Evolutionary conservation across 805 yeast genomes (phyloP), one percentile per base, ranked within the genome.

Genomic region (Ogataea degrootiae): DNA sequence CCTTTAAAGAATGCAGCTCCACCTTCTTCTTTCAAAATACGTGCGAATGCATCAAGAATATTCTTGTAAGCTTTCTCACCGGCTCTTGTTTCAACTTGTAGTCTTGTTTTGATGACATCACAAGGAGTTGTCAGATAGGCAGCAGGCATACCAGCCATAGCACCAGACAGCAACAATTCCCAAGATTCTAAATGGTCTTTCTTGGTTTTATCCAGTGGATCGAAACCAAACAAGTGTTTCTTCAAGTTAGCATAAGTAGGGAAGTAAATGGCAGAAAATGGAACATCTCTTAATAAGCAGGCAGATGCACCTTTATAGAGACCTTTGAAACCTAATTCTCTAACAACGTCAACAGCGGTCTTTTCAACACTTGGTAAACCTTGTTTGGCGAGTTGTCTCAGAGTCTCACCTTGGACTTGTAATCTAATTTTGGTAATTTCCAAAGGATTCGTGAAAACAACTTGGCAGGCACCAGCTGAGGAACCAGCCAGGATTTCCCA

Each of bases 141-240:
- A 31, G 98, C 95, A 9, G 99, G 99, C 73, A 95, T 89, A 63
- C 98, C 99, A 14, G 99, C 98, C 53, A 91, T 65, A 11, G 96
- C 97, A 67, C 99, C 99, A 51, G 95, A 80, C 5, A 80, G 65
- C 50, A 92, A 77, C 54, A 94, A 73, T 68, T 92, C 96, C 85
- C 92, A 83, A 29, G 95, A 80, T 52, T 80, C 81, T 50, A 91
- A 77, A 52, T 77, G 74, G 41, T 72, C 75, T 56, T 77, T 74
- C 57, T 82, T 77, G 46, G 74, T 75, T 26, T 80, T 75, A 60
- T 79, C 79, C 42, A 70, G 64, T 5, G 96, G 96, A 60, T 92
- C 96, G 62, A 85, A 90, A 45, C 85, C 79, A 68, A 91, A 91
- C 53, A 87, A 61, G 58, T 82, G 81, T 68, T 80, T 83, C 68